phyloP scores from a whole-genome alignment of 2,329 filamentous ascomycete genomes.

The Thermothelomyces thermophilus region DNA sequence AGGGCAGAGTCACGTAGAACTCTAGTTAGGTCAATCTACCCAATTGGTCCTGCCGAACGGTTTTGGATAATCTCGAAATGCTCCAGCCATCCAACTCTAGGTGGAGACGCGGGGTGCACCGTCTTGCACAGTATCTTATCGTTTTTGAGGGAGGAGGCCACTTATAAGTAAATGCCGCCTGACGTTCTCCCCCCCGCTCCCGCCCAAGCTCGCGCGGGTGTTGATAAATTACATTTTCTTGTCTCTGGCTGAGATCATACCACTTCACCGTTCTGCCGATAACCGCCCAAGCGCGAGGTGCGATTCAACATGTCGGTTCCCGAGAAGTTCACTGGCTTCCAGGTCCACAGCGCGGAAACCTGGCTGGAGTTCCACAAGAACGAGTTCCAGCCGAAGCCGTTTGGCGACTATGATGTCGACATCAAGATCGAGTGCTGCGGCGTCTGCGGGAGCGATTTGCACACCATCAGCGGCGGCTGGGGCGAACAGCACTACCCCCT shows the following conservation, averaged over 20 bases:
- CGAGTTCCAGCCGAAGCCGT: slow-evolving; percentile 76
- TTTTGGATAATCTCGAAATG: slow-evolving; percentile 18
- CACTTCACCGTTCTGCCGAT: too few relatives aligned
- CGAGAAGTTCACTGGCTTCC: slow-evolving; percentile 56
- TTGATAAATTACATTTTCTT: background rate
- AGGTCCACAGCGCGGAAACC: slow-evolving; percentile 47
- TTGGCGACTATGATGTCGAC: slow-evolving; percentile 81
- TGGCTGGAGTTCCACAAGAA: slow-evolving; percentile 61
- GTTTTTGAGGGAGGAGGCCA: background rate
- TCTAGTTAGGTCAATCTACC: background rate
- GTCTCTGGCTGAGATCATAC: too few relatives aligned
- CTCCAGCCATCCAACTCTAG: background rate
- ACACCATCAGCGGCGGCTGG: slow-evolving; percentile 65
- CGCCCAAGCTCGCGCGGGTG: background rate
- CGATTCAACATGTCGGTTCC: slow-evolving; percentile 43
- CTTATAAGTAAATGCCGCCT: too few relatives aligned
- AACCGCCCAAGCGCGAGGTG: background rate
- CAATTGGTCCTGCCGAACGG: background rate
- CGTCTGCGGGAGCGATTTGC: slow-evolving; percentile 65
- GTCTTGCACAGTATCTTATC: background rate
- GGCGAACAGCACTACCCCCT: slow-evolving; percentile 56
- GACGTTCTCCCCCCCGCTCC: too few relatives aligned
- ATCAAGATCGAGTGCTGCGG: slow-evolving; percentile 80
- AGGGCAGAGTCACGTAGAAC: background rate
- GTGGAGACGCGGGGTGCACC: background rate